Conservation (phyloP, 2,329 filamentous ascomycete species). For the Hymenoscyphus scutula region DNA sequence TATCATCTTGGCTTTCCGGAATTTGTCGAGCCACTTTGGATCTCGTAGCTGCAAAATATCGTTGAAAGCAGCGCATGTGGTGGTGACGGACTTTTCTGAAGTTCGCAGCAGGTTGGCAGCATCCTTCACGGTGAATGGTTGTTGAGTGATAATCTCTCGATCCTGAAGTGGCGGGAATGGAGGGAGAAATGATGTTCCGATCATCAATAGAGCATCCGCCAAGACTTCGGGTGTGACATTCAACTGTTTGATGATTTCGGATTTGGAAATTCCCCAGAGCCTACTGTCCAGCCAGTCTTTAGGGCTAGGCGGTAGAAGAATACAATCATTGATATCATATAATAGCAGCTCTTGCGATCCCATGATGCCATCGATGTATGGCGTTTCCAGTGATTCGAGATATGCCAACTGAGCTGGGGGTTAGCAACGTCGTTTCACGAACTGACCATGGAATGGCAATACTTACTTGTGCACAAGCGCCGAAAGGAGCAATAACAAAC, state of each 20-base stretch:
- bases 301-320: slow-evolving; percentile 64
- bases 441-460: background rate
- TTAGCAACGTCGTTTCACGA: background rate
- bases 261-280: slow-evolving; percentile 63
- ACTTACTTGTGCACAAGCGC: slow-evolving; percentile 78
- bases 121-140: slow-evolving; percentile 60
- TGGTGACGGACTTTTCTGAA: slow-evolving; percentile 66
- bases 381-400: slow-evolving; percentile 65
- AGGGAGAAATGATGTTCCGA: slow-evolving; percentile 76
- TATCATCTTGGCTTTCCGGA: slow-evolving; percentile 78
- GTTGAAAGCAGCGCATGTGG: slow-evolving; percentile 73
- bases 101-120: slow-evolving; percentile 76
- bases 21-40: slow-evolving; percentile 78
- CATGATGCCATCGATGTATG: slow-evolving; percentile 73
- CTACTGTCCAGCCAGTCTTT: slow-evolving; percentile 65
- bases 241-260: slow-evolving; percentile 67
- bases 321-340: slow-evolving; percentile 75
- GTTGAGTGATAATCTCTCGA: slow-evolving; percentile 51
- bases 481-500: slow-evolving; percentile 83
- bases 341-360: slow-evolving; percentile 82
- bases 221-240: slow-evolving; percentile 69
- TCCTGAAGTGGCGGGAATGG: slow-evolving; percentile 76
- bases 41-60: slow-evolving; percentile 73
- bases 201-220: slow-evolving; percentile 78
- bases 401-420: slow-evolving; percentile 63